Evolutionary conservation across 73 alveolate genomes (phyloP).

Genomic region (Paramecium caudatum): DNA sequence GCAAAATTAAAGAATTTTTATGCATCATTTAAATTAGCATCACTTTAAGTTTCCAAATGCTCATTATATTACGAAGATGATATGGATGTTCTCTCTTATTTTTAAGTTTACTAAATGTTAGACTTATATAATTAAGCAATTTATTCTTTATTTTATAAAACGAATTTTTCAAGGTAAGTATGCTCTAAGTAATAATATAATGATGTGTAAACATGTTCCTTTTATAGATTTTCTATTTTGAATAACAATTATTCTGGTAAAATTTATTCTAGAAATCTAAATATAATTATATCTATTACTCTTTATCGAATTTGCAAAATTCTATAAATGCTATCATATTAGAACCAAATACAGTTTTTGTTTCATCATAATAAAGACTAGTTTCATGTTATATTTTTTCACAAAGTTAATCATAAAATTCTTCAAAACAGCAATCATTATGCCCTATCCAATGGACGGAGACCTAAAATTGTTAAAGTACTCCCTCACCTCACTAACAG

Average conservation of each 20-base stretch:
- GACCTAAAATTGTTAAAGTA: background rate
- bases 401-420: conserved; percentile 32
- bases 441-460: conserved; percentile 69
- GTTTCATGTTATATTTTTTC: conserved; percentile 31
- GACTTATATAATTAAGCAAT: conserved; percentile 4
- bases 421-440: conserved; percentile 37
- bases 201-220: conserved; percentile 16
- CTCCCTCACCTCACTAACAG: conserved; percentile 23
- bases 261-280: conserved; percentile 25
- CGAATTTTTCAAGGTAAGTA: background rate
- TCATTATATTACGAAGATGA: conserved; percentile 48
- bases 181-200: background rate
- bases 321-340: conserved; percentile 7
- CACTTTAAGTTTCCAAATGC: conserved; percentile 62
- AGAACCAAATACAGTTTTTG: conserved; percentile 12
- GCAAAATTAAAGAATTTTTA: background rate
- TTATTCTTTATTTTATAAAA: background rate
- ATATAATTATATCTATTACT: background rate
- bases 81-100: conserved; percentile 20
- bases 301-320: background rate
- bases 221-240: conserved; percentile 1
- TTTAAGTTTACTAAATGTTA: background rate
- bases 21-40: conserved; percentile 55
- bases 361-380: conserved; percentile 47
- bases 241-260: conserved; percentile 43